Percentiles rank a stretch among this genome's conserved stretches.
Evolutionary conservation across 192 early-diverging fungal genomes (phyloP).

Genomic region (Coemansia umbellata): DNA sequence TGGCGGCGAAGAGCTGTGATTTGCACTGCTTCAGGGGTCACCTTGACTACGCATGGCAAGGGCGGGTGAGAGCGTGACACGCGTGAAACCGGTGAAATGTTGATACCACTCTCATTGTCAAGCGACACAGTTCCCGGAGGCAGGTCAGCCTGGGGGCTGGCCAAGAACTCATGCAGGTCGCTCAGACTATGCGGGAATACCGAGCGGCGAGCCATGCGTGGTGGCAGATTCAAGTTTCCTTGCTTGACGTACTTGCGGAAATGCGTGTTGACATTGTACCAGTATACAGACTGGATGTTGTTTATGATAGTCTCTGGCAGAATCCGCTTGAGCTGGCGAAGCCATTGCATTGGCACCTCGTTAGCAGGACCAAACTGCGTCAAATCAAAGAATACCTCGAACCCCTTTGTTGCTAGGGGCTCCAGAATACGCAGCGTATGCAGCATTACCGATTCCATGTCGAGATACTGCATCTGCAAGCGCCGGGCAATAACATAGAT

Average conservation of each 20-base stretch:
- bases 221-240: constrained; percentile 32
- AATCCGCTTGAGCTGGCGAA: constrained; percentile 68
- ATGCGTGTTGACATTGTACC: constrained; percentile 80
- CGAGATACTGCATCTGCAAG: constrained; percentile 67
- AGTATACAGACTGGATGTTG: constrained; percentile 67
- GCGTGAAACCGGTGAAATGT: constrained; percentile 64
- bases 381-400: constrained; percentile 79
- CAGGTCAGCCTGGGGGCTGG: constrained; percentile 66
- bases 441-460: constrained; percentile 82
- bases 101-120: constrained; percentile 65
- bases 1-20: constrained; percentile 69
- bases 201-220: constrained; percentile 59
- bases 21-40: constrained; percentile 79
- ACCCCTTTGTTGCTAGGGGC: constrained; percentile 62
- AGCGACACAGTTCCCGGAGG: constrained; percentile 72
- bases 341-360: constrained; percentile 75
- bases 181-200: constrained; percentile 65
- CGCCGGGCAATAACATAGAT: constrained; percentile 83
- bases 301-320: constrained; percentile 60
- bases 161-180: constrained; percentile 73
- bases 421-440: constrained; percentile 67
- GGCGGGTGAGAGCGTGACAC: constrained; percentile 62
- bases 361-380: constrained; percentile 76
- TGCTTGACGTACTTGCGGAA: constrained; percentile 68
- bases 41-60: constrained; percentile 75